Percentiles rank a stretch among this genome's conserved stretches.
These are phyloP conservation scores for Taiozyma onychis DNA, from an alignment of 1,139 yeast genomes.

Conservation along the genomic window DNA sequence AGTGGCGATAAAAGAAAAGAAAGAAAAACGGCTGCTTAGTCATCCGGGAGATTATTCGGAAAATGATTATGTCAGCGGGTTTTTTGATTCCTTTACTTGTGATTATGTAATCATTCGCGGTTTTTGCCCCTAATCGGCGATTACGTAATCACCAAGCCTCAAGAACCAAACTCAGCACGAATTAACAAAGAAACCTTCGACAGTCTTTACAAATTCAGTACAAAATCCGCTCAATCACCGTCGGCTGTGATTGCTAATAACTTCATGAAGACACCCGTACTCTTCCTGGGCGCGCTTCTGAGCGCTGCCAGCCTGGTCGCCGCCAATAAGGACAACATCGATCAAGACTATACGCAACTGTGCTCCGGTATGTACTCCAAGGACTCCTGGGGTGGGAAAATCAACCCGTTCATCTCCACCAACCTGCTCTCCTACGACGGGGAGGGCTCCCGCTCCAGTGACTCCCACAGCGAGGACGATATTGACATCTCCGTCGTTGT, in stretches of 20 bases:
- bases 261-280: neutral
- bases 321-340: slow-evolving; percentile 48
- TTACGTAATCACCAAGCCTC: neutral
- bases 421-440: slow-evolving; percentile 36
- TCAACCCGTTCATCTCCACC: slow-evolving; percentile 56
- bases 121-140: neutral
- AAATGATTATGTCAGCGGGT: neutral
- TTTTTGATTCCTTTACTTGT: too few species aligned
- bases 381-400: slow-evolving; percentile 80
- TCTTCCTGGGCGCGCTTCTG: neutral
- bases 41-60: neutral
- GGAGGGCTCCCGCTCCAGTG: slow-evolving; percentile 8
- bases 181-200: neutral
- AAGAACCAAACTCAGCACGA: neutral
- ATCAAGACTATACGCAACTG: slow-evolving; percentile 48
- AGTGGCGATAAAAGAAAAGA: neutral
- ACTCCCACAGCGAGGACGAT: slow-evolving; percentile 21
- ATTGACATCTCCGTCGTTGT: slow-evolving; percentile 60
- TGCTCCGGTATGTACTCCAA: slow-evolving; percentile 91
- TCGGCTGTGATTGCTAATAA: neutral
- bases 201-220: neutral
- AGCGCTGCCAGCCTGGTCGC: slow-evolving; percentile 8
- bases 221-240: neutral
- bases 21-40: neutral
- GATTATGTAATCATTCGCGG: neutral